Evolutionary conservation across 1,284 basidiomycete genomes (phyloP), one percentile per base, ranked within the genome.

Genomic region (Sporisorium exsertum): DNA sequence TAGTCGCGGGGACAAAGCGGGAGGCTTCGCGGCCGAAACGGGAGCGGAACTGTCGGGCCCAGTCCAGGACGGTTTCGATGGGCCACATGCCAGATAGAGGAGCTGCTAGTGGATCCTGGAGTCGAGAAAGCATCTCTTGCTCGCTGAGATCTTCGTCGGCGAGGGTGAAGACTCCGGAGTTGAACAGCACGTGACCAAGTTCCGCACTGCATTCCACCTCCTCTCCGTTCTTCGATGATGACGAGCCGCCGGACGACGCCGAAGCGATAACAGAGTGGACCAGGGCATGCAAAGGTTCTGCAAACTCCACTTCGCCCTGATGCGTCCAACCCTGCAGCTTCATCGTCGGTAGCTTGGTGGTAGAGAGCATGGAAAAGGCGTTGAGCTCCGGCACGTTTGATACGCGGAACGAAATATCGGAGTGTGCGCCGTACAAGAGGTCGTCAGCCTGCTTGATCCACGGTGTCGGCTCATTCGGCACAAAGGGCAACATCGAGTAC

Each of bases 401-500:
- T 0, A 72, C 59, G 8, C 73, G 64, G 64, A 77, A 77, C 2
- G 58, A 53, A 16, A 72, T 7, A 8, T 72, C 73, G 5, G 64
- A 58, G 16, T 46, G 37, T 4, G 69, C 51, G 16, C 68, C 68
- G 52, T 57, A 68, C 24, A 76, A 40, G n/a, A 64, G 22, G 18
- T 72, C 65, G 18, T 77, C 61, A 3, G 62, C 73, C 53, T 77
- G 64, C 40, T 61, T 60, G 45, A 62, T 59, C 73, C 73, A 77
- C 5, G 61, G 27, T 35, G 57, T 52, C 10, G 73, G 73, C 47
- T 72, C 68, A 63, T 63, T 77, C 42, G 69, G 61, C 24, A 68
- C 69, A 29, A 73, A 77, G 1, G 74, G 74, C 37, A 77, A 54
- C 69, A 77, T 69, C 12, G 74, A 57, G 43, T 64, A 73, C 46